Base-by-base conservation (phyloP, 2,329 filamentous ascomycete genomes). In the Exutisphaerella laricina region DNA sequence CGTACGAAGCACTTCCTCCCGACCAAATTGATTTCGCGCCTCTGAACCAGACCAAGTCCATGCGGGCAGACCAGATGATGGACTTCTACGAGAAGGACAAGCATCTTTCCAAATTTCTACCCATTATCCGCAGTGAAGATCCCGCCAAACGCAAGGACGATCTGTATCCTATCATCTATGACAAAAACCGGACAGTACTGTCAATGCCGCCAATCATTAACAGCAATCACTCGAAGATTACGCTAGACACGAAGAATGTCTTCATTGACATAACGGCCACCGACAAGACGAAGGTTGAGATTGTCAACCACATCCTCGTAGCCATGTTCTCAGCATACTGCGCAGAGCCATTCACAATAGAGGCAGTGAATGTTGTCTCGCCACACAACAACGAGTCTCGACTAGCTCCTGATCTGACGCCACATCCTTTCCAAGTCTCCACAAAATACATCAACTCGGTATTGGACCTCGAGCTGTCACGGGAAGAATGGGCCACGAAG, bases 201-300 rank as follows among this genome's bases (percentile, higher is more conserved):
- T 97, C 90, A 5, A 75, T 98, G 58, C 92, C 92, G 1, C 92
- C 92, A 13, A 97, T 98, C 58, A 98, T 98, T 74, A 98, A 98
- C 71, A 81, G 89, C 59, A 80, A 98, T 61, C 89, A 92, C 70
- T 96, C 89, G 59, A 98, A 98, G 70, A 98, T 98, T 64, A 88
- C 82, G 5, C 71, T 67, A 32, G 72, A 94, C 63, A 97, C 89
- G 45, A 90, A 78, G 62, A 96, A 98, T 60, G 80, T 98, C 60
- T 86, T 98, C 68, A 94, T 98, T 65, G 92, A 98, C 68, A 88
- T 95, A 59, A 98, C 92, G 5, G 94, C 89, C 29, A 90, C 88
- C 29, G 92, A 98, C 65, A 82, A 85, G 63, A 98, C 94, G 20
- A 98, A 98, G 72, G 78, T 97, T 32, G 89, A 96, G 57, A 87